Evolutionary conservation across 2,329 filamentous ascomycete genomes (phyloP), one percentile per base, ranked within the genome.

Genomic region (Fusarium agapanthi): DNA sequence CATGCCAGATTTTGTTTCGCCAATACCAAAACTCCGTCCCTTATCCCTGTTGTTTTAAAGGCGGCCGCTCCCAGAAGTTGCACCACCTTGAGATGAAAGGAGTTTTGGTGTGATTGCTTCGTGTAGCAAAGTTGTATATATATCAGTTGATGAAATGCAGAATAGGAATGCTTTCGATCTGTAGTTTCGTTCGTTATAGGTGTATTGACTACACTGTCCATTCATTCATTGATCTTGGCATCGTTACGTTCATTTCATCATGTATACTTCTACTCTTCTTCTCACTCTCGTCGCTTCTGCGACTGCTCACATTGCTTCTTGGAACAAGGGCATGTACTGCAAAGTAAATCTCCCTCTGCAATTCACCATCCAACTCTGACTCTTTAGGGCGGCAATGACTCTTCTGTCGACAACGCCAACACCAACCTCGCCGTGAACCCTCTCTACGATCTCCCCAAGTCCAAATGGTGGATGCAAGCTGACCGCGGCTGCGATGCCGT

Each of bases 401-500:
- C 78, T 24, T 69, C 70, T 8, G 63, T 77, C 24, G 82, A 85
- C 45, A 75, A 84, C 56, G 72, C 68, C 45, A 86, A 87, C 77
- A 86, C 78, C 38, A 85, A 85, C 69, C 77, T 80, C 3, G 83
- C 79, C 26, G 84, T 87, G n/a, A 79, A 81, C 55, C 86, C 86
- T 8, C 80, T 87, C 30, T 86, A 82, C 72, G 70, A 85, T 34
- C 82, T 86, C n/a, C 69, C 79, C 22, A 81, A 83, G 61, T 76
- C 78, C 28, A 70, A 86, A n/a, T 87, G 85, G 84, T 87, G 85
- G 85, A 86, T 86, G 80, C 86, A 87, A 67, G 80, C 82, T 63
- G 82, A 85, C 65, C 83, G 85, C 15, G 83, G 84, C 45, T 88
- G 86, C 68, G 81, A 86, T 65, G 70, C 75, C 16, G 81, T 80